Evolutionary conservation across 1,284 basidiomycete genomes (phyloP).

Genomic region (Cryptococcus jaspeensis): DNA sequence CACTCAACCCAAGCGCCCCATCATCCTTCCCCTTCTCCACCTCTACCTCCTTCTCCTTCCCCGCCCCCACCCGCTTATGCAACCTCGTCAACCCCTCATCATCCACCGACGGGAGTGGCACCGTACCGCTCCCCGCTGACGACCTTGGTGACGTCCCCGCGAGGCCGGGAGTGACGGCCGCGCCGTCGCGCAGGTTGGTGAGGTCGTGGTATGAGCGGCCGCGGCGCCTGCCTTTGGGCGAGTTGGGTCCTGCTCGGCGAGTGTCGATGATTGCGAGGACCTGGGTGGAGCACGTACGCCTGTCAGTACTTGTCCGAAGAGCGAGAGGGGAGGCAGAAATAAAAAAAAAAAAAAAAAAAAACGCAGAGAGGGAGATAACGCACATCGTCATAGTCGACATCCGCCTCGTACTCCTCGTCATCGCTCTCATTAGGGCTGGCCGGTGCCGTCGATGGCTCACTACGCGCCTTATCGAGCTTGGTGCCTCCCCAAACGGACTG

Average conservation of each 20-base stretch:
- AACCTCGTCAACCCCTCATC: slow-evolving; percentile 25
- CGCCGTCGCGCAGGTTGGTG: slow-evolving; percentile 11
- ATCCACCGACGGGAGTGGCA: slow-evolving; percentile 21
- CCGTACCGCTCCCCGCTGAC: background rate
- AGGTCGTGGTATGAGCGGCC: slow-evolving; percentile 40
- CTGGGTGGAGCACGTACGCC: slow-evolving; percentile 11
- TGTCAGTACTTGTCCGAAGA: too few species aligned
- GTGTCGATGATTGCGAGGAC: slow-evolving; percentile 48
- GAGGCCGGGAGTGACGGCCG: slow-evolving; percentile 1
- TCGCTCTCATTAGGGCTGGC: slow-evolving; percentile 49
- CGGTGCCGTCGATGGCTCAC: slow-evolving; percentile 38
- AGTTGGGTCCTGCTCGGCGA: slow-evolving; percentile 27
- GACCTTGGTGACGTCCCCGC: slow-evolving; percentile 6
- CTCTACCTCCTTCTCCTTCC: slow-evolving; percentile 1
- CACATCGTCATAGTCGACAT: slow-evolving; percentile 56
- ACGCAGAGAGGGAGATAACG: slow-evolving; percentile 10
- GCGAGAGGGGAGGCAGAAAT: too few species aligned
- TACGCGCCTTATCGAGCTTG: slow-evolving; percentile 34
- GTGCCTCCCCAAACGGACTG: slow-evolving; percentile 40
- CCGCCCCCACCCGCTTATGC: slow-evolving; percentile 19
- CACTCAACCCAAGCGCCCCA: too few species aligned
- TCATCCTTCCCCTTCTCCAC: slow-evolving; percentile 2
- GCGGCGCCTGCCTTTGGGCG: slow-evolving; percentile 28
- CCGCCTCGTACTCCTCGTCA: slow-evolving; percentile 51
- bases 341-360: background rate